Percentiles rank a stretch among this genome's conserved stretches.
phyloP scores from a whole-genome alignment of 306 rosid genomes.

The Cicer arietinum region DNA sequence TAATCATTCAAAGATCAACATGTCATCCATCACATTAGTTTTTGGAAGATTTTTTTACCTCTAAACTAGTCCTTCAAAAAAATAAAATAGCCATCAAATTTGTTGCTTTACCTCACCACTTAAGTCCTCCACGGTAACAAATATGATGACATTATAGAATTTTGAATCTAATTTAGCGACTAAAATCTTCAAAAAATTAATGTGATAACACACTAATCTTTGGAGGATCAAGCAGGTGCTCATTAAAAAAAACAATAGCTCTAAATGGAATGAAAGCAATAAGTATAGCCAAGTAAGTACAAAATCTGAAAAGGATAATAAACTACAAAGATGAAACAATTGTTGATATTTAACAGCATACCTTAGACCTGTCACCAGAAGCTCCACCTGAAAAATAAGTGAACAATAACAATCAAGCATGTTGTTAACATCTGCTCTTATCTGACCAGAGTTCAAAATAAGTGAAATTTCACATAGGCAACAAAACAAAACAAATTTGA shows the following conservation, averaged over 20 bases:
- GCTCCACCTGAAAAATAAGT: slow-evolving; percentile 58
- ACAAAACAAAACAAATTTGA: background rate
- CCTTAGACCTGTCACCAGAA: slow-evolving; percentile 60
- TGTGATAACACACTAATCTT: background rate
- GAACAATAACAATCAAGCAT: background rate
- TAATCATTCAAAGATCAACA: background rate
- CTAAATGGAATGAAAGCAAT: slow-evolving; percentile 10
- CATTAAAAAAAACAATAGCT: background rate
- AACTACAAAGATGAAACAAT: slow-evolving; percentile 11
- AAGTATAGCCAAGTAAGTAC: background rate
- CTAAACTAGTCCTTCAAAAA: background rate
- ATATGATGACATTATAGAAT: slow-evolving; percentile 1
- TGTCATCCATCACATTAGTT: background rate
- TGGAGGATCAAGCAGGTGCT: slow-evolving; percentile 15
- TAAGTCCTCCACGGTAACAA: background rate
- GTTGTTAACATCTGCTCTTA: background rate
- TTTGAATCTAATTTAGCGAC: background rate
- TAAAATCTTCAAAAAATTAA: background rate
- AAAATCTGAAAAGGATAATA: background rate
- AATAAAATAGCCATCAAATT: background rate
- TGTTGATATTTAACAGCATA: slow-evolving; percentile 42
- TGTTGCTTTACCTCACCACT: background rate
- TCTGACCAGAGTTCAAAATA: background rate
- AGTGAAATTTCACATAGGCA: slow-evolving; percentile 24
- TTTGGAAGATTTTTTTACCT: background rate